phyloP scores from a whole-genome alignment of 495 filamentous ascomycete species.

The Xylaria acuta region DNA sequence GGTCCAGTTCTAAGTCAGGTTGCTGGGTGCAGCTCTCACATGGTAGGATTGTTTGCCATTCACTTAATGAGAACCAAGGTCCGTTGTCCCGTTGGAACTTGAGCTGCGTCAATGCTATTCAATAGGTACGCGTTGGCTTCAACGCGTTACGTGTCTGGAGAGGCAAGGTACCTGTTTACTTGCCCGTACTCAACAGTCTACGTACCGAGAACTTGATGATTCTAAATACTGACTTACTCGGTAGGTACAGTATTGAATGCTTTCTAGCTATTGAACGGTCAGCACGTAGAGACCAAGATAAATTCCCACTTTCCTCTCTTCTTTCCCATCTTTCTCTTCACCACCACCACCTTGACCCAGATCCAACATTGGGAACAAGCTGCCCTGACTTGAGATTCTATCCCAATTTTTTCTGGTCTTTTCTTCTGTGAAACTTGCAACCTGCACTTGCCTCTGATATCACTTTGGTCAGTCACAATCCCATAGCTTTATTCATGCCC shows the following conservation, averaged over 20 bases:
- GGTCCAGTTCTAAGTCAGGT: background rate
- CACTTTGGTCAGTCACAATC: background rate
- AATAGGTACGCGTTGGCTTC: background rate
- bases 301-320: background rate
- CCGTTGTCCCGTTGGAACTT: no score
- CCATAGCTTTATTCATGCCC: background rate
- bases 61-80: background rate
- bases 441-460: background rate
- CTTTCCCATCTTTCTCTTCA: background rate
- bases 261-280: background rate
- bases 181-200: background rate
- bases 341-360: background rate
- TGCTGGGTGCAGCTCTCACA: background rate
- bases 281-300: background rate
- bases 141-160: background rate
- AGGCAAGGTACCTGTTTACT: background rate
- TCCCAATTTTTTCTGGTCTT: background rate
- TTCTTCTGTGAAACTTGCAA: background rate
- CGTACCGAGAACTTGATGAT: background rate
- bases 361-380: background rate
- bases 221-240: background rate
- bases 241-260: background rate
- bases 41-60: background rate
- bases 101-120: background rate
- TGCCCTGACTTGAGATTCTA: background rate